Evolutionary conservation across 169 alveolate genomes (phyloP), one percentile per base, ranked within the genome.

Genomic region (Pseudocohnilembus persalinus): DNA sequence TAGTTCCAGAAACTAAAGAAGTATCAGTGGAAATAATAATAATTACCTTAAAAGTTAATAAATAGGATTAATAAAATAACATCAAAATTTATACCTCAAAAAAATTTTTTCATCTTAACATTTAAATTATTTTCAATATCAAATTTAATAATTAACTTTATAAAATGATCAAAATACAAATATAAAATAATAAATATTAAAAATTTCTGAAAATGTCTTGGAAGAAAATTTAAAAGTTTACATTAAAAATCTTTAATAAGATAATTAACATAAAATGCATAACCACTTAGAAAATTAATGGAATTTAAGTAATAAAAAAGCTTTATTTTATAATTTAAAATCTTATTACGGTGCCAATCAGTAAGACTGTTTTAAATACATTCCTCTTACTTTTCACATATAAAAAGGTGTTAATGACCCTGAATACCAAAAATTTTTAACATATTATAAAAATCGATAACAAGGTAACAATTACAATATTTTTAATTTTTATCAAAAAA

Each of bases 361-460:
- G 15, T 30, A 78, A 35, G 77, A 78, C 33, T 74, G 80, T 27
- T 77, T 77, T n/a, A 30, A 72, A 27, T 73, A 73, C 30, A 87
- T 90, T 26, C 93, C 93, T 25, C 30, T 79, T 1, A 90, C 93
- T 24, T 90, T 83, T 81, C 91, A 90, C 81, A 78, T 90, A 24
- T 24, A 77, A 83, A 49, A 78, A 32, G 93, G 90, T 0, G 28
- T 72, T n/a, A 80, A 49, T 77, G 91, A 90, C 49, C 65, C 84
- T 73, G 74, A 65, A 15, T 83, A 79, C 31, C n/a, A 64, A 6
- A 27, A 72, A 68, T 80, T 90, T 49, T 33, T 68, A 68, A 85
- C 86, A 64, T 83, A 77, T 30, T 77, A 76, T 25, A 77, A 85
- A 0, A 85, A 79, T 73, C 77, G 83, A 65, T 15, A 78, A 29